Evolutionary conservation across 129 eudicot genomes (phyloP).

Genomic region (Logfia minima): DNA sequence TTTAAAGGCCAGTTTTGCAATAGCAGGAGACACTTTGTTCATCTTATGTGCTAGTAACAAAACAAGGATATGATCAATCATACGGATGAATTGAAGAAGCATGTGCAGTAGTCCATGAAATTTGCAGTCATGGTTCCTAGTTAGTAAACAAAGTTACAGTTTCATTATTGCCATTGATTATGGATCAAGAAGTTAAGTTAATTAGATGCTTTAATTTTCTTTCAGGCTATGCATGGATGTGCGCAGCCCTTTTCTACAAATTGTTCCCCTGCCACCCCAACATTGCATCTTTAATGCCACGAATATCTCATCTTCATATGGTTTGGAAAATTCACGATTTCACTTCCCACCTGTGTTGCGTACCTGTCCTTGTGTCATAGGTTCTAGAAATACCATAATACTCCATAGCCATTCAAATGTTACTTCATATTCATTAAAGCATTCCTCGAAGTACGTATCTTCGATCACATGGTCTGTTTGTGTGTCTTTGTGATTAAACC

Average conservation of each 20-base stretch:
- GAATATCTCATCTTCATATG: conserved; percentile 30
- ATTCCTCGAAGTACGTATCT: conserved; percentile 10
- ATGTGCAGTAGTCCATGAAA: conserved; percentile 19
- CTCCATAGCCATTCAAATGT: not conserved
- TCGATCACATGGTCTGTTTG: conserved; percentile 4
- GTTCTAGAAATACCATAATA: conserved; percentile 12
- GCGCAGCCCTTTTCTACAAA: conserved; percentile 15
- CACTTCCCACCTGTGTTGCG: conserved; percentile 16
- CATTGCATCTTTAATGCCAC: conserved; percentile 32
- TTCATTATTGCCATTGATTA: conserved; percentile 21
- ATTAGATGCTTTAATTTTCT: conserved; percentile 14
- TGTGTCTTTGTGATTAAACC: not conserved
- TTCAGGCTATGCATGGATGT: not conserved
- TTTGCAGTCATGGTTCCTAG: conserved; percentile 17
- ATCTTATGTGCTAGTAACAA: not conserved
- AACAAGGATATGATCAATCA: not conserved
- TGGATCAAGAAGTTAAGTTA: conserved; percentile 19
- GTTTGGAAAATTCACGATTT: not conserved
- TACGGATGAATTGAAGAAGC: not conserved
- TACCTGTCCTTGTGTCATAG: conserved; percentile 13
- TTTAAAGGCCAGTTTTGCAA: too few relatives aligned
- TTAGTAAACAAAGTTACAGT: conserved; percentile 23
- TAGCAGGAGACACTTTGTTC: not conserved
- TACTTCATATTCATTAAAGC: conserved; percentile 3
- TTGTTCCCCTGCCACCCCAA: conserved; percentile 34